Base-by-base conservation (phyloP, 2,329 filamentous ascomycete species). In the Xylariaceae sp. region DNA sequence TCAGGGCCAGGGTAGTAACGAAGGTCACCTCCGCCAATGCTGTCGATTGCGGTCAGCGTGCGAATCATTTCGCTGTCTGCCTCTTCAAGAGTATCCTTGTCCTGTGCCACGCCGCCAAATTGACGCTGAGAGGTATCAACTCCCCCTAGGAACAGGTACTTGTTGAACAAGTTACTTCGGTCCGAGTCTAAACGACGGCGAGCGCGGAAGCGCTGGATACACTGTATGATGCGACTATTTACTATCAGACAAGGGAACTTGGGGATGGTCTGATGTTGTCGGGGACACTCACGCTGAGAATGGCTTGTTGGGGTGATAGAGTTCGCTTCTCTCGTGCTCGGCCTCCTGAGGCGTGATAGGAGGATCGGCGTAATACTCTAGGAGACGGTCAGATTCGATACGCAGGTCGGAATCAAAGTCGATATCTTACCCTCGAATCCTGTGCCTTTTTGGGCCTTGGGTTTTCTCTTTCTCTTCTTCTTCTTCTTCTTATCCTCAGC, bases 61-160 rank as follows among this genome's bases (percentile, higher is more conserved):
- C 84, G 80, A 31, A 87, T 80, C 43, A 90, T 78, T 1, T 81
- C 77, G 9, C 81, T 79, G 44, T 83, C 83, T 63, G 83, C 75
- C 1, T 75, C 73, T 27, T 81, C 75, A 32, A 90, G 66, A 1
- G 58, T 65, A 2, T 70, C 68, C 11, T 66, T 62, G 12, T 81
- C 76, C 44, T 75, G 71, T 35, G 78, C 76, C 7, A 85, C 70
- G 1, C 86, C 78, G 22, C 71, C 80, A 60, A 91, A 95, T 57
- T 75, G 70, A 31, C 73, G 72, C 11, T 66, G 68, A 11, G 61
- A 66, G 7, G 77, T 72, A 39, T 90, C 84, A 38, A 99, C 78
- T 4, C 94, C 92, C 2, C 94, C 94, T 40, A 92, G 86, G 33
- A 81, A 77, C 49, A 97, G 80, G 63, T 94, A 96, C 56, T 87